Evolutionary conservation across 1,284 basidiomycete genomes (phyloP), one percentile per base, ranked within the genome.

Genomic region (Marasmius fiardii): DNA sequence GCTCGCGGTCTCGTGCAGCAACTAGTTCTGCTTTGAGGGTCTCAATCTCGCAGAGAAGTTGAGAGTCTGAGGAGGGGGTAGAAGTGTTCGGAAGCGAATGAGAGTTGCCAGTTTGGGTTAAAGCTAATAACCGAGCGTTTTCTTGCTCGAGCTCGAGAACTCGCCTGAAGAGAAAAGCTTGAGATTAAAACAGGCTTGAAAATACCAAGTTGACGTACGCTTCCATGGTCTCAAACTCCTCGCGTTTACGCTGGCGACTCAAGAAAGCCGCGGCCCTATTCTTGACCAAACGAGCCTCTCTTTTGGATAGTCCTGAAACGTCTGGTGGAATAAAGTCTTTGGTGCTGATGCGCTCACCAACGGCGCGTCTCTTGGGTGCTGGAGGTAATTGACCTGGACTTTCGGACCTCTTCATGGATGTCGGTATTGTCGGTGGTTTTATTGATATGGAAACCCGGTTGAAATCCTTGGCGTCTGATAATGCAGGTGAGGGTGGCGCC

Each of bases 201-300:
- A 61, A 60, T 52, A 58, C 61, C 52, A 63, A 59, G 52, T 60
- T 61, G 58, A 75, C 69, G 74, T 78, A 93, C 88, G 87, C 73
- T 78, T 94, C 92, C 86, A 95, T 92, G 67, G 73, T 78, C 72
- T 95, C 92, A 66, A 93, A 95, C 73, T 95, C 92, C 74, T 95
- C 92, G 58, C 92, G 85, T 73, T 95, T 95, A 65, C 92, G 81
- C 72, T 95, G 92, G 66, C 92, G 80, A 69, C 86, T 90, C 64
- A 95, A 84, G 76, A 95, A 95, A 54, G 92, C 92, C 8, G 92
- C 92, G 12, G 92, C 92, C 54, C 92, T 83, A 74, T 95, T 95
- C 79, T 95, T 95, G 58, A 95, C 90, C 14, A 95, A 81, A 54
- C 92, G 84, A 52, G 93, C 92, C 73, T 95, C 92, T 56, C 92